Percentiles rank a stretch among this genome's conserved stretches.
Conservation (phyloP, 495 filamentous ascomycete species). For the Lichina pygmaea region DNA sequence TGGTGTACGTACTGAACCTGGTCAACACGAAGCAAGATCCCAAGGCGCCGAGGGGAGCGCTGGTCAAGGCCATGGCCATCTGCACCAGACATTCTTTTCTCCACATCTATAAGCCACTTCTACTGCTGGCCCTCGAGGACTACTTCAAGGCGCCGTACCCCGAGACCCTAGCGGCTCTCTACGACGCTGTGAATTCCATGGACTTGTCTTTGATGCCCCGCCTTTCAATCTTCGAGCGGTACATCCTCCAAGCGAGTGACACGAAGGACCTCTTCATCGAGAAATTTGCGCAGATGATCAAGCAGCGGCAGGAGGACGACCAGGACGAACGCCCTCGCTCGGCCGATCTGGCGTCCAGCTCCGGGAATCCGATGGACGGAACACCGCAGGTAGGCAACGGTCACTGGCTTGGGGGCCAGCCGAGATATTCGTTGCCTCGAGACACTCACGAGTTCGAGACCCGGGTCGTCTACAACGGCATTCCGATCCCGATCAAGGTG, state of each 20-base stretch:
- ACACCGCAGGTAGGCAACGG: conserved; percentile 1
- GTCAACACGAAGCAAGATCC: conserved; percentile 96
- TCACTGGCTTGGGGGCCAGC: neutral
- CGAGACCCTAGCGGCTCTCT: conserved; percentile 72
- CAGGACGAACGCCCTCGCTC: conserved; percentile 8
- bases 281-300: conserved; percentile 88
- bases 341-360: conserved; percentile 7
- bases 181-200: conserved; percentile 85
- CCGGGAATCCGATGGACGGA: conserved; percentile 8
- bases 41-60: conserved; percentile 68
- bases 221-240: conserved; percentile 56
- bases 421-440: conserved; percentile 41
- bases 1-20: conserved; percentile 92
- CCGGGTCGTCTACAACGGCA: conserved; percentile 77
- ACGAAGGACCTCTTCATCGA: conserved; percentile 92
- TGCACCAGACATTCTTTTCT: conserved; percentile 96
- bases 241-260: conserved; percentile 70
- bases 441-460: conserved; percentile 97
- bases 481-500: conserved; percentile 87
- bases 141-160: conserved; percentile 85
- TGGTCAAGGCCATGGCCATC: conserved; percentile 98
- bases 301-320: conserved; percentile 29
- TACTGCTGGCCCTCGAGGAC: conserved; percentile 85
- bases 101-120: conserved; percentile 94
- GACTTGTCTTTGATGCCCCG: conserved; percentile 83